A percentile compares a stretch with the other conserved stretches of the same genome.
Evolutionary conservation across 2,329 filamentous ascomycete species (phyloP).

Genomic region (Aspergillus sp.): DNA sequence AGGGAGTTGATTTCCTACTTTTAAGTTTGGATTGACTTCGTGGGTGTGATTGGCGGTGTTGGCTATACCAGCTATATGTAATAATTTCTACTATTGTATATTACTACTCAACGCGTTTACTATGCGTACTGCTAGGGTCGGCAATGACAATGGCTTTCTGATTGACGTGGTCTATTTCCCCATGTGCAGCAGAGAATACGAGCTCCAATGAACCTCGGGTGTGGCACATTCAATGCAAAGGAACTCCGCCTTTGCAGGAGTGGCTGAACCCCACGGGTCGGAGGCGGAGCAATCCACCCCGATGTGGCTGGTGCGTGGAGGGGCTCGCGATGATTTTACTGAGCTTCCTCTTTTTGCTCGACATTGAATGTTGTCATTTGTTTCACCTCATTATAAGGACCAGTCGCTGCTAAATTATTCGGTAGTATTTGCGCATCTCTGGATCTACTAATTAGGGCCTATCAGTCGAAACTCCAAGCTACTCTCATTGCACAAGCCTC

Average conservation of each 20-base stretch:
- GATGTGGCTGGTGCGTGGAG: slow-evolving; percentile 9
- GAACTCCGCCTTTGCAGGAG: background rate
- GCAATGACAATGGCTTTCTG: background rate
- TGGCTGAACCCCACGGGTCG: slow-evolving; percentile 18
- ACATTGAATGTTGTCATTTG: background rate
- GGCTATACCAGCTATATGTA: background rate
- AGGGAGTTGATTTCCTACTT: slow-evolving; percentile 29
- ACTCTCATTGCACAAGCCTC: background rate
- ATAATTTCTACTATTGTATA: background rate
- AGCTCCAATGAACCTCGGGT: slow-evolving; percentile 1
- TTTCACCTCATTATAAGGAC: background rate
- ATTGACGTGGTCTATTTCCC: background rate
- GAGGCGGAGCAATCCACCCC: slow-evolving; percentile 13
- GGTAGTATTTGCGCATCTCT: background rate
- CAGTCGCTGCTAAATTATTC: background rate
- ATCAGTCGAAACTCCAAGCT: background rate
- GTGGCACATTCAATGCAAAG: background rate
- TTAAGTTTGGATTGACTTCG: slow-evolving; percentile 10
- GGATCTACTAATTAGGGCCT: background rate
- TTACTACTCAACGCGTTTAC: background rate
- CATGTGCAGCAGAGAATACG: background rate
- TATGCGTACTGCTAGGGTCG: background rate
- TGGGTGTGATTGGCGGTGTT: background rate
- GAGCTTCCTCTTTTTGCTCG: background rate
- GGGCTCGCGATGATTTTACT: slow-evolving; percentile 9